Conservation (phyloP, 768 basidiomycete species). For the Hericium erinaceus region DNA sequence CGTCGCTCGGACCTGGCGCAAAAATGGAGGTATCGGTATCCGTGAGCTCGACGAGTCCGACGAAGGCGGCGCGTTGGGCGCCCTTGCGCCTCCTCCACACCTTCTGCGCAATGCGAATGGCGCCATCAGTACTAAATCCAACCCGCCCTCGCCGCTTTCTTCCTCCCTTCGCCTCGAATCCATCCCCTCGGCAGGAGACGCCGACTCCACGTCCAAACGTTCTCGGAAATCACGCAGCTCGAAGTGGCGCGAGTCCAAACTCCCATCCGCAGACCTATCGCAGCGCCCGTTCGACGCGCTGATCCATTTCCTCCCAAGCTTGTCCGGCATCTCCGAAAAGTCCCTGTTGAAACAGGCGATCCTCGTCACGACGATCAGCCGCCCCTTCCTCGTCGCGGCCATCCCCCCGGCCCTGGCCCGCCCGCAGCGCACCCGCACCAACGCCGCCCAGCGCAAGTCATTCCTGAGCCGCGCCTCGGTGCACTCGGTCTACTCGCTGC, state of each 20-base stretch:
- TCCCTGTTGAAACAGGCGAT: constrained; percentile 29
- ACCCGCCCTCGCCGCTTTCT: neutral
- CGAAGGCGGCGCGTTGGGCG: constrained; percentile 15
- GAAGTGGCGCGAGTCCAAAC: neutral
- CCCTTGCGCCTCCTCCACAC: constrained; percentile 18
- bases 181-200: neutral
- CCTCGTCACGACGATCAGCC: constrained; percentile 30
- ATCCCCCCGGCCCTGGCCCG: constrained; percentile 4
- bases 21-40: constrained; percentile 20
- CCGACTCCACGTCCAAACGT: neutral
- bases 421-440: neutral
- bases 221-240: neutral
- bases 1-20: constrained; percentile 28
- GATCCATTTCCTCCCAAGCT: constrained; percentile 27
- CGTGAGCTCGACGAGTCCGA: constrained; percentile 18
- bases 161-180: neutral
- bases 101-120: constrained; percentile 4
- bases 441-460: neutral
- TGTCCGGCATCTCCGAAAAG: constrained; percentile 19
- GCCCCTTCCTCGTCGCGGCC: constrained; percentile 25
- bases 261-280: constrained; percentile 21
- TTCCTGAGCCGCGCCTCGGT: constrained; percentile 4
- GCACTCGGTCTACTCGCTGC: constrained; percentile 12
- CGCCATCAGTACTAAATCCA: constrained; percentile 1
- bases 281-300: constrained; percentile 31